Conservation (phyloP, 805 yeast genomes). For the Yarrowia sp. region DNA sequence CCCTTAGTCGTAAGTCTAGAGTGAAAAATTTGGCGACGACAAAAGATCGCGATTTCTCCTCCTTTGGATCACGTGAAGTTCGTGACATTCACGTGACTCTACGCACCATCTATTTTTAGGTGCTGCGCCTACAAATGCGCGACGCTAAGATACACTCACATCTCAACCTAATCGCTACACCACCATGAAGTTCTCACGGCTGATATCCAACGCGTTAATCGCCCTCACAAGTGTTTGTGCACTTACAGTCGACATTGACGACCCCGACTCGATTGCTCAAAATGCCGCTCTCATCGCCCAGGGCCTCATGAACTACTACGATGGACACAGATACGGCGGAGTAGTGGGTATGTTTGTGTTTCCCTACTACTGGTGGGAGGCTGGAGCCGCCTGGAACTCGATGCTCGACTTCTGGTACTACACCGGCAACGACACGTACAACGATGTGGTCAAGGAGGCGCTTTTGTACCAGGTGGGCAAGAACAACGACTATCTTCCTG, state of each 20-base stretch:
- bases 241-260: conserved; percentile 32
- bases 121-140: no score
- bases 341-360: conserved; percentile 68
- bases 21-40: no score
- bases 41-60: no score
- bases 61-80: no score
- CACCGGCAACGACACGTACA: conserved; percentile 67
- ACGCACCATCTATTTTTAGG: no score
- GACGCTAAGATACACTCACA: no score
- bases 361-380: conserved; percentile 92
- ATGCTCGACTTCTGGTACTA: conserved; percentile 78
- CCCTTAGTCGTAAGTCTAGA: no score
- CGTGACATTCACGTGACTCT: no score
- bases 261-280: conserved; percentile 35
- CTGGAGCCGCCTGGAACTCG: conserved; percentile 65
- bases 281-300: conserved; percentile 61
- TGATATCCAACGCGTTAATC: not conserved
- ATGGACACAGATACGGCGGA: conserved; percentile 63
- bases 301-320: conserved; percentile 82
- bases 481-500: conserved; percentile 69
- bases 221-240: not conserved
- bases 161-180: no score
- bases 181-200: no score
- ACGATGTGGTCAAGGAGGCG: conserved; percentile 57
- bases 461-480: conserved; percentile 64